A percentile compares a stretch with the other conserved stretches of the same genome.
Conservation (phyloP, 257 asterid genomes). For the Nemophila menziesii region DNA sequence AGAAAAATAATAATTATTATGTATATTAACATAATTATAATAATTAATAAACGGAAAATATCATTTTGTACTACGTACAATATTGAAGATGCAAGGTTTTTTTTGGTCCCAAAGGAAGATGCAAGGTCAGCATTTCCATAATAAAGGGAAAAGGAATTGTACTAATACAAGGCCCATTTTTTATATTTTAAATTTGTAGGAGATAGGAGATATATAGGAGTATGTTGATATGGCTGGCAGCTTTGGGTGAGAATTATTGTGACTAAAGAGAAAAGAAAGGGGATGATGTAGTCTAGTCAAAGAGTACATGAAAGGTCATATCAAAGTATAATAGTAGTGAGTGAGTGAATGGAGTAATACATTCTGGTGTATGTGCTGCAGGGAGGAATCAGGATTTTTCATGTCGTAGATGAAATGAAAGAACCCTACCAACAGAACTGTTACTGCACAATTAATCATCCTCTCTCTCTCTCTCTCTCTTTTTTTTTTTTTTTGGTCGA, state of each 20-base stretch:
- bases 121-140: no score
- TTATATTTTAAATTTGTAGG: neutral
- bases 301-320: slow-evolving; percentile 23
- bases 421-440: neutral
- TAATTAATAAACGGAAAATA: no score
- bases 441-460: neutral
- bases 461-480: neutral
- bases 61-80: neutral
- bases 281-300: slow-evolving; percentile 1
- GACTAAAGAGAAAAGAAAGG: slow-evolving; percentile 17
- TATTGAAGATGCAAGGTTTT: neutral
- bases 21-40: no score
- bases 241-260: slow-evolving; percentile 7
- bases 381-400: slow-evolving; percentile 9
- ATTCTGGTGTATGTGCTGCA: slow-evolving; percentile 9
- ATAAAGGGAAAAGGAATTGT: neutral
- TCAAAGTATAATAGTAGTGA: slow-evolving; percentile 5
- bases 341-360: no score
- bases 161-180: no score
- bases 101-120: no score
- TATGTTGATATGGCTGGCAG: slow-evolving; percentile 12
- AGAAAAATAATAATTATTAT: no score
- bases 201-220: neutral
- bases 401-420: slow-evolving; percentile 1
- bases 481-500: no score